Percentiles rank a stretch among this genome's conserved stretches.
These are phyloP conservation scores for Spinacia oleracea DNA, from an alignment of 179 eudicot genomes.

Conservation along the genomic window DNA sequence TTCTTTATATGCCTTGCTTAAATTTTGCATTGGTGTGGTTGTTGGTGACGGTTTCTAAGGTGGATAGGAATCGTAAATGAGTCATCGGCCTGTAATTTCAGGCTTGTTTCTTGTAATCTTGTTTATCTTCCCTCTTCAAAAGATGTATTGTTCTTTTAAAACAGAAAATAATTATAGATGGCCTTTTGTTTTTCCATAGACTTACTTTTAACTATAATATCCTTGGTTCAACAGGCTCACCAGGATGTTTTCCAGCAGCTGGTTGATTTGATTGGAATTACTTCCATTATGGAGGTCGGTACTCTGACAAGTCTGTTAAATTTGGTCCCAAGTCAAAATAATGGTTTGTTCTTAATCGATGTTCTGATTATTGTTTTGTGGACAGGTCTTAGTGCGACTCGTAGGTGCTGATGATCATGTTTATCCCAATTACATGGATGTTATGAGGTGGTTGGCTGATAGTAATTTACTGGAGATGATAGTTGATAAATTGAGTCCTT, in stretches of 20 bases:
- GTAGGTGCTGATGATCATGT: conserved; percentile 94
- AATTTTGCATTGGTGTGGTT: background rate
- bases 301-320: background rate
- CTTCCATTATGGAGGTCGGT: conserved; percentile 96
- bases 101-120: background rate
- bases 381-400: conserved; percentile 90
- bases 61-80: too few relatives aligned
- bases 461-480: conserved; percentile 97
- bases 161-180: background rate
- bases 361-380: conserved; percentile 15
- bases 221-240: conserved; percentile 58
- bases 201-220: background rate
- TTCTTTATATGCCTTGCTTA: conserved; percentile 5
- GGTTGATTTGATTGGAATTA: conserved; percentile 95
- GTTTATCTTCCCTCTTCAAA: background rate
- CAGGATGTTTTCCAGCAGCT: conserved; percentile 77
- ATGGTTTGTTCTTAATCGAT: conserved; percentile 1
- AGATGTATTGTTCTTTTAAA: background rate
- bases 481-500: conserved; percentile 82
- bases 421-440: conserved; percentile 79
- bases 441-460: conserved; percentile 87
- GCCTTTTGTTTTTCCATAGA: background rate
- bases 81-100: background rate
- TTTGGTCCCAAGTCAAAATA: background rate
- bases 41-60: conserved; percentile 1